Base-by-base conservation (phyloP, 345 rosid species). In the Clausena lansium region DNA sequence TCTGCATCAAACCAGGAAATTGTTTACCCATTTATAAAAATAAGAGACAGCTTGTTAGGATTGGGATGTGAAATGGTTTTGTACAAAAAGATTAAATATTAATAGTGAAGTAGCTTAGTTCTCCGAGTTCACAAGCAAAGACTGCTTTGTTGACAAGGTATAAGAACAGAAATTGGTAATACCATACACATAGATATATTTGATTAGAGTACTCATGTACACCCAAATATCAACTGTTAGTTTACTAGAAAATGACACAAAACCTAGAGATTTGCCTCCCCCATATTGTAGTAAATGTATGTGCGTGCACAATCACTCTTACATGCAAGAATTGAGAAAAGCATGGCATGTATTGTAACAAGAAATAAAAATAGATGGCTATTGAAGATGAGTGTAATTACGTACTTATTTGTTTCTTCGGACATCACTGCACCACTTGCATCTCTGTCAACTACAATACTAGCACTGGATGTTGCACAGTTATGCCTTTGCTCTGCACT, bases 401-500 rank as follows among this genome's bases (percentile, higher is more conserved):
- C 90, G 64, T 91, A 94, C 98, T 86, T 89, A 79, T 87, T 86
- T 75, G 91, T 85, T 85, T 88, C 95, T 55, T 87, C 93, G 57
- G 83, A 76, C 77, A 70, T 79, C 81, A 82, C 27, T 41, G 83
- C 74, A 47, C 86, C 84, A 63, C 77, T 77, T 22, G 76, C 70
- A 22, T 83, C 88, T 75, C 76, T 77, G 64, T 80, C 91, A 78
- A 80, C 89, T 81, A 79, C 74, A 68, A 77, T 77, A 74, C 83
- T 83, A 76, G 78, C 86, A 81, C 68, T 84, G 76, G 85, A 78
- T 77, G 77, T 83, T 67, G 60, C 70, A 77, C 85, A 85, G 54
- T 80, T 83, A 75, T 94, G 93, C 73, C 98, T 87, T 83, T 90
- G 97, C 77, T 90, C 95, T 65, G 98, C 97, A 75, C 98, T 94